phyloP scores from a whole-genome alignment of 805 yeast genomes.

The Ascoidea rubescens region DNA sequence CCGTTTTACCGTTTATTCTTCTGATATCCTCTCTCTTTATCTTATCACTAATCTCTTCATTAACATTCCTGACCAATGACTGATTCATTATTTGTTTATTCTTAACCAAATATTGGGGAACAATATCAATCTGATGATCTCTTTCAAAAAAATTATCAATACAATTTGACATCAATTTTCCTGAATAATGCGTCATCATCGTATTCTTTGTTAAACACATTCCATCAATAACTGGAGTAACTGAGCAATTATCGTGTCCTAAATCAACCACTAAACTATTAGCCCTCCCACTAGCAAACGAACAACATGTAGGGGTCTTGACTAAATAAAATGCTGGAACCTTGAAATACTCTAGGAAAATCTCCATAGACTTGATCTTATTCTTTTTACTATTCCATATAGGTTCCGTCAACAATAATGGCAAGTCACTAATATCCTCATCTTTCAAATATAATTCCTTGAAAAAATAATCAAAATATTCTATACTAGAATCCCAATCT shows the following conservation, averaged over 20 bases:
- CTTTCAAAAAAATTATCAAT: conserved; percentile 20
- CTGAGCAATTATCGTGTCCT: conserved; percentile 68
- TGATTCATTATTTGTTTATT: conserved; percentile 22
- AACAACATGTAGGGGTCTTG: conserved; percentile 73
- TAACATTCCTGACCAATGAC: conserved; percentile 1
- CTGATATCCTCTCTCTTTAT: too few species aligned
- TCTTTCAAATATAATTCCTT: conserved; percentile 27
- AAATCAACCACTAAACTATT: conserved; percentile 76
- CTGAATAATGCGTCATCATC: conserved; percentile 61
- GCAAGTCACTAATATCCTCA: conserved; percentile 44
- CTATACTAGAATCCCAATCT: conserved; percentile 82
- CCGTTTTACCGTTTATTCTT: too few species aligned
- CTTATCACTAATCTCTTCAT: conserved; percentile 6
- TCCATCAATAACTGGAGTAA: conserved; percentile 76
- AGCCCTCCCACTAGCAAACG: conserved; percentile 82
- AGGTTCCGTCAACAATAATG: conserved; percentile 75
- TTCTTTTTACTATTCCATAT: conserved; percentile 65
- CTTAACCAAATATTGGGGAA: conserved; percentile 37
- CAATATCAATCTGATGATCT: conserved; percentile 20
- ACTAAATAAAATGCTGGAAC: conserved; percentile 76
- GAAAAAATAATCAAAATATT: conserved; percentile 56
- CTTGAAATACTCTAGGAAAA: conserved; percentile 49
- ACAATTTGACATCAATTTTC: conserved; percentile 48
- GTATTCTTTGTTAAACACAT: conserved; percentile 58
- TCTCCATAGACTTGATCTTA: conserved; percentile 57